Percentiles rank a stretch among this genome's conserved stretches.
These are phyloP conservation scores for Solanum boliviense DNA, from an alignment of 257 asterid genomes.

Conservation along the genomic window DNA sequence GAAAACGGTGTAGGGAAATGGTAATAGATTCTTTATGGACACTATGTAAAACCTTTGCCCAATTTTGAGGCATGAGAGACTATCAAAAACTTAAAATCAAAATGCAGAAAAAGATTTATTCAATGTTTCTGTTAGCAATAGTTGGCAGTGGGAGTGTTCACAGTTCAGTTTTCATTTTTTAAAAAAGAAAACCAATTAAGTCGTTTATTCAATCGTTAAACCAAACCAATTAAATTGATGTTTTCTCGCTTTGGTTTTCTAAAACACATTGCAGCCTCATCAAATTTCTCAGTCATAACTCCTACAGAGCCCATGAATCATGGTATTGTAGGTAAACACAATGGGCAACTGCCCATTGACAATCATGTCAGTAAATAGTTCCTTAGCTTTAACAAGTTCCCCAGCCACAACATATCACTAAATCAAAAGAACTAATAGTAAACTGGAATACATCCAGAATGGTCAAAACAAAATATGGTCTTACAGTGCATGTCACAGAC, in stretches of 20 bases:
- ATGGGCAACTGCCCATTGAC: constrained; percentile 64
- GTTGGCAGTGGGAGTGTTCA: not conserved
- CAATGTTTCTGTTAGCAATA: not conserved
- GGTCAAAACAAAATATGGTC: not conserved
- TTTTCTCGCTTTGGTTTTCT: not conserved
- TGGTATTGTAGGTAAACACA: constrained; percentile 79
- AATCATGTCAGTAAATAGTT: constrained; percentile 54
- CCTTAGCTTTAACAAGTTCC: constrained; percentile 10
- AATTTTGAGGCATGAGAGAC: not conserved
- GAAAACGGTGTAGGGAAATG: not conserved
- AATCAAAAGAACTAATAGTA: not conserved
- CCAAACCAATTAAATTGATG: not conserved
- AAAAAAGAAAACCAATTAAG: not conserved
- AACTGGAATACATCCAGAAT: not conserved
- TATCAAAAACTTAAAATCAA: not conserved
- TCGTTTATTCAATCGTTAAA: not conserved
- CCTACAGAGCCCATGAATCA: constrained; percentile 83
- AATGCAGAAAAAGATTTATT: not conserved
- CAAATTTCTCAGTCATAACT: constrained; percentile 31
- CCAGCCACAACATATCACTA: constrained; percentile 53
- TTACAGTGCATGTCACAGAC: not conserved
- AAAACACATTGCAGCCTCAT: constrained; percentile 36
- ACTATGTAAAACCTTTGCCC: not conserved
- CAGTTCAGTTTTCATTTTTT: not conserved
- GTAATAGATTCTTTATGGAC: not conserved